Conservation (phyloP, 352 stramenopile species). For the Poterioochromonas sp. region DNA sequence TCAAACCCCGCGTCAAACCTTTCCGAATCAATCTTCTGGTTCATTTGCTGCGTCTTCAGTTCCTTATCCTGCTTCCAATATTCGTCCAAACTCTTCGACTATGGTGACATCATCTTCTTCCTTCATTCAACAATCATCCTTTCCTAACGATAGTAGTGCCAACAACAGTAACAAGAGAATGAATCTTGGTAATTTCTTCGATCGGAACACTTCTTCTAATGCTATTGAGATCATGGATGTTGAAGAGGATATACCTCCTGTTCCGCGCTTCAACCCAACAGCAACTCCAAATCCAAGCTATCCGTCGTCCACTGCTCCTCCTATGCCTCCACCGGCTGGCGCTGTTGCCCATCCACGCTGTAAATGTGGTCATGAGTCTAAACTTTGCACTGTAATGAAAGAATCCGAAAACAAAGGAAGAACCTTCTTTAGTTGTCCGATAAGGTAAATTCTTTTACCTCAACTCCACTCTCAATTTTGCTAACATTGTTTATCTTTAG, state of each 20-base stretch:
- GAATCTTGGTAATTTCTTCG: neutral
- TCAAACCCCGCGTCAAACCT: neutral
- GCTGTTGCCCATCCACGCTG: neutral
- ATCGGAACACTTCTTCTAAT: neutral
- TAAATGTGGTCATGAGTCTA: constrained; percentile 3
- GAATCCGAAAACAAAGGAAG: constrained; percentile 32
- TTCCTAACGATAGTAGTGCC: too few relatives aligned
- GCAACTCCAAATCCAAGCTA: neutral
- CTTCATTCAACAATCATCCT: too few relatives aligned
- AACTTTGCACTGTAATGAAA: constrained; percentile 16
- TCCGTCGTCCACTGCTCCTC: neutral
- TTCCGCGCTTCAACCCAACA: too few relatives aligned
- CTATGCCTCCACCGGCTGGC: neutral
- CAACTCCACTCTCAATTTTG: neutral
- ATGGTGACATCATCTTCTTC: neutral
- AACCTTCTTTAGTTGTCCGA: constrained; percentile 35
- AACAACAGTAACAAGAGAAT: too few relatives aligned
- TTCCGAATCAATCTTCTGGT: neutral
- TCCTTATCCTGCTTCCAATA: neutral
- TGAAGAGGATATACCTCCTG: too few relatives aligned
- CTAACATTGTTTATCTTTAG: neutral
- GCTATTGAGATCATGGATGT: too few relatives aligned
- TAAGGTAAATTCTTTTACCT: neutral
- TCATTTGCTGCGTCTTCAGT: too few relatives aligned
- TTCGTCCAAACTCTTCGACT: neutral